A percentile compares a stretch with the other conserved stretches of the same genome.
phyloP scores from a whole-genome alignment of 768 basidiomycete species.

The Tulasnella sp. region DNA sequence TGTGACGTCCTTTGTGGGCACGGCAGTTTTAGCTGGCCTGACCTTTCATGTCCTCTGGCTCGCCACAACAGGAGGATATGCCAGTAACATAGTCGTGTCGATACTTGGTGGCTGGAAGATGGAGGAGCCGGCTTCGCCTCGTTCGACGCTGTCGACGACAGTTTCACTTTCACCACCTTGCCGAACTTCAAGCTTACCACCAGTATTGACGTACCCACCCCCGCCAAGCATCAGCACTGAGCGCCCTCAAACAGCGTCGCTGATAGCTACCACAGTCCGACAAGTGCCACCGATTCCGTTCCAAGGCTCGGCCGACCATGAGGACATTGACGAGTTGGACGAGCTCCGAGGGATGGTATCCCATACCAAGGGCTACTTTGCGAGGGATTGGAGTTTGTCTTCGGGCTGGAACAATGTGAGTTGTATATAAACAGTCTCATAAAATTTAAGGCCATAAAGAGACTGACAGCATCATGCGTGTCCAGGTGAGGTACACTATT shows the following conservation, averaged over 20 bases:
- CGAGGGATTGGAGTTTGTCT: conserved; percentile 33
- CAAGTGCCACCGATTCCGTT: not conserved
- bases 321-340: conserved; percentile 22
- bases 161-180: not conserved
- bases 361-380: conserved; percentile 33
- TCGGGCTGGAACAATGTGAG: conserved; percentile 42
- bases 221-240: not conserved
- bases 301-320: not conserved
- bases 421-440: not conserved
- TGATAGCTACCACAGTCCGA: not conserved
- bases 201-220: not conserved
- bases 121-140: not conserved
- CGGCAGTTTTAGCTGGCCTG: conserved; percentile 12
- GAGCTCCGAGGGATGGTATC: conserved; percentile 26
- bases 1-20: conserved; percentile 14
- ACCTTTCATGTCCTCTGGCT: conserved; percentile 15
- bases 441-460: not conserved
- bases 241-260: not conserved
- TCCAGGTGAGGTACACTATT: conserved; percentile 38
- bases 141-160: not conserved
- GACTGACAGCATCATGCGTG: not conserved
- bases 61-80: not conserved
- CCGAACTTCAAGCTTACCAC: not conserved
- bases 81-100: not conserved
- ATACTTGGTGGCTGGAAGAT: not conserved